These are phyloP conservation scores for Haplosporangium gracile DNA, from an alignment of 192 early-diverging fungal species.

Conservation along the genomic window DNA sequence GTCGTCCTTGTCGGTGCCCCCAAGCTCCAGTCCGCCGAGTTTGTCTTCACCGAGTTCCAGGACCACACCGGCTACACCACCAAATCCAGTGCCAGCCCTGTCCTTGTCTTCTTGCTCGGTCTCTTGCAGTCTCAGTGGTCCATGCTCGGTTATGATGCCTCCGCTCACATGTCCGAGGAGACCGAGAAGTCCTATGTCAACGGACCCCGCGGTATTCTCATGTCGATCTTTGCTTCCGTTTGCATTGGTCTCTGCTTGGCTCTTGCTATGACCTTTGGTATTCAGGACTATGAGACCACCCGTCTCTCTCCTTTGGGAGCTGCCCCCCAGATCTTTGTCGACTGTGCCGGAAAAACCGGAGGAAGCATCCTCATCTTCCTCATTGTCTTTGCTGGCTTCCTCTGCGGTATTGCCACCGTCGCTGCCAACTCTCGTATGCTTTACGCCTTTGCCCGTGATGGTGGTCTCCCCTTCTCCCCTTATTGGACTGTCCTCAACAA, in stretches of 20 bases:
- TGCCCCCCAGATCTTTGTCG: constrained; percentile 47
- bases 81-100: constrained; percentile 1
- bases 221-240: constrained; percentile 41
- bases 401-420: constrained; percentile 54
- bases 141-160: constrained; percentile 36
- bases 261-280: constrained; percentile 41
- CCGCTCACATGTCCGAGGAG: constrained; percentile 47
- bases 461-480: constrained; percentile 48
- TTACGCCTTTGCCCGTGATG: constrained; percentile 63
- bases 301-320: constrained; percentile 17
- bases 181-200: constrained; percentile 39
- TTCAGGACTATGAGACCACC: constrained; percentile 41
- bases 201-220: constrained; percentile 44
- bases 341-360: constrained; percentile 51
- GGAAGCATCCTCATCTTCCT: constrained; percentile 53
- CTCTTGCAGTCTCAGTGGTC: constrained; percentile 42
- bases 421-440: constrained; percentile 58
- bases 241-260: constrained; percentile 37
- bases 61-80: constrained; percentile 40
- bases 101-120: constrained; percentile 44
- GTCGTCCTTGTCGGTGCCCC: constrained; percentile 30
- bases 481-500: constrained; percentile 44
- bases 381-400: constrained; percentile 56
- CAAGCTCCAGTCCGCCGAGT: constrained; percentile 24
- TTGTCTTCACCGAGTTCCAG: constrained; percentile 49